Evolutionary conservation across 352 stramenopile species (phyloP).

Genomic region (Pseudoperonospora humuli): DNA sequence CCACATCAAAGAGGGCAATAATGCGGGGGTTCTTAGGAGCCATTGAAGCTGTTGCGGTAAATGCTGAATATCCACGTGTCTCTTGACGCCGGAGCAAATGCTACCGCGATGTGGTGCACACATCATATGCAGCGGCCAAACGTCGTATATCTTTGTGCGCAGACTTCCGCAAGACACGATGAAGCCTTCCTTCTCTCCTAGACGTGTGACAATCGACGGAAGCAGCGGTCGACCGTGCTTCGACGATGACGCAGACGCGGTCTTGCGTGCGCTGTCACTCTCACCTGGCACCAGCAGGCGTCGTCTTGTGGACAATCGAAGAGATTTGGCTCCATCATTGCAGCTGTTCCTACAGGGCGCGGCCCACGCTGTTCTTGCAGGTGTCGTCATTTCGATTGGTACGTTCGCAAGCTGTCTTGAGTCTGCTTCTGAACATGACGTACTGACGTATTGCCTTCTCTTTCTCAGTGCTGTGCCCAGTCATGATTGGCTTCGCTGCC

Average conservation of each 20-base stretch:
- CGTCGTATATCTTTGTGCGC: too few relatives aligned
- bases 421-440: too few relatives aligned
- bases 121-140: too few relatives aligned
- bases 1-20: slow-evolving; percentile 98
- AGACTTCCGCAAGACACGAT: too few relatives aligned
- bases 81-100: too few relatives aligned
- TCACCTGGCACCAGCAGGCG: slow-evolving; percentile 4
- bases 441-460: neutral
- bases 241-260: slow-evolving; percentile 25
- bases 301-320: neutral
- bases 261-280: slow-evolving; percentile 23
- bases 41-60: slow-evolving; percentile 15
- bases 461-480: slow-evolving; percentile 35
- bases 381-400: slow-evolving; percentile 83
- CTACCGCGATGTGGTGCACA: too few relatives aligned
- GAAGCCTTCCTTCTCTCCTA: slow-evolving; percentile 39
- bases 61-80: too few relatives aligned
- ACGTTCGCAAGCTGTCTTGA: neutral
- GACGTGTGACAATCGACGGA: slow-evolving; percentile 32
- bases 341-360: slow-evolving; percentile 29
- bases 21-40: slow-evolving; percentile 83
- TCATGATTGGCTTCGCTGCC: slow-evolving; percentile 84
- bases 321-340: neutral
- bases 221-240: slow-evolving; percentile 24
- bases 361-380: slow-evolving; percentile 70